Conservation (phyloP, 495 filamentous ascomycete species). For the Glutinoglossum americanum region DNA sequence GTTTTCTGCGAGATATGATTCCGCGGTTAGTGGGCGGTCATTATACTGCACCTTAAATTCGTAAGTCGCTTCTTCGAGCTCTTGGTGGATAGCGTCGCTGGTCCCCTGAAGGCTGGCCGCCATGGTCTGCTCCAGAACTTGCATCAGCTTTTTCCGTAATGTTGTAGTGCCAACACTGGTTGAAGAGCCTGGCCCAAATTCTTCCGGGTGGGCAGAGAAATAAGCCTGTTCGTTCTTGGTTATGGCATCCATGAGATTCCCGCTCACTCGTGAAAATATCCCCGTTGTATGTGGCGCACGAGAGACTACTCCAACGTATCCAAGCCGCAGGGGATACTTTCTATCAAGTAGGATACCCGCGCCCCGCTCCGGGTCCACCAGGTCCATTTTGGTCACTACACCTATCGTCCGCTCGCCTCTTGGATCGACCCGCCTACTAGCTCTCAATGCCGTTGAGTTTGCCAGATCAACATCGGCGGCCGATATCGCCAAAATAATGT, state of each 20-base stretch:
- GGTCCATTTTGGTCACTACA: conserved; percentile 97
- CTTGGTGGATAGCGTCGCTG: conserved; percentile 76
- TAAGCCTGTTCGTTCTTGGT: conserved; percentile 71
- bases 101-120: conserved; percentile 71
- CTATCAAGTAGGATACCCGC: conserved; percentile 57
- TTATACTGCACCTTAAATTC: conserved; percentile 99
- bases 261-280: conserved; percentile 66
- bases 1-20: conserved; percentile 87
- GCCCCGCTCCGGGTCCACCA: conserved; percentile 70
- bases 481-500: conserved; percentile 92
- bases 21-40: conserved; percentile 79
- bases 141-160: conserved; percentile 86
- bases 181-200: conserved; percentile 53
- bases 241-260: conserved; percentile 63
- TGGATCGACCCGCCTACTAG: conserved; percentile 81
- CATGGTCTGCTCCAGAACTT: conserved; percentile 93
- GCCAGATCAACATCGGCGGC: conserved; percentile 93
- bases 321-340: conserved; percentile 84
- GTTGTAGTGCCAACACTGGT: conserved; percentile 65
- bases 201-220: conserved; percentile 62
- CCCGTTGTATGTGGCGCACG: conserved; percentile 48
- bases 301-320: conserved; percentile 93
- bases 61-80: conserved; percentile 91
- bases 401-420: conserved; percentile 91
- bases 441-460: conserved; percentile 82